Base-by-base conservation (phyloP, 192 early-diverging fungal genomes). In the Rhizophlyctis rosea region DNA sequence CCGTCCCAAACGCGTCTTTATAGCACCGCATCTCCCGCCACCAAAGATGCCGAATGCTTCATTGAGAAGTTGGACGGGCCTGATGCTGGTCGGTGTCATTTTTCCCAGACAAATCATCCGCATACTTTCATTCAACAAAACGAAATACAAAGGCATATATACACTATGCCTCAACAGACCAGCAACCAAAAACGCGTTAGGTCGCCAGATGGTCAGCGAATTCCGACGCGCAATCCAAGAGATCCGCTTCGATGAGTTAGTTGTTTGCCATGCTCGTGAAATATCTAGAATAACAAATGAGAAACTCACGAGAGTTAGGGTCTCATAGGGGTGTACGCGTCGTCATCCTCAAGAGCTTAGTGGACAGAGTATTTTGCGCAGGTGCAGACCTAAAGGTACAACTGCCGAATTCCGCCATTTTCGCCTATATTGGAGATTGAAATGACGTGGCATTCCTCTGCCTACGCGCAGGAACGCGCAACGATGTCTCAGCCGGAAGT, bases 361-460 rank as follows among this genome's bases (percentile, higher is more conserved):
- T 95, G 1, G 74, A 86, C 29, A 75, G 86, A 3, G 91, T 91
- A 27, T 98, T 98, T 69, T 98, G 93, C 72, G 91, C 94, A 2
- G 95, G 95, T 31, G 95, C 95, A 0, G 95, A 98, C 73, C 73
- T 98, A 65, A 96, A 94, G 75, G 89, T 81, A 55, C 32, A n/a
- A 5, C 21, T 27, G 14, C 24, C 50, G 30, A 14, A 47, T 9
- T 7, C 9, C 34, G 7, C 25, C 33, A 31, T 18, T 34, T 29
- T 49, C n/a, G 24, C 9, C 28, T 4, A 16, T 9, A 34, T 52
- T 16, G 28, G 27, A 1, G 24, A 13, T 27, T 1, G 16, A 52
- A 25, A 61, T 23, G 31, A 16, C 21, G 9, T 70, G 23, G 1
- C 30, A 2, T 48, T 56, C 25, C 7, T n/a, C 13, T 54, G 23